These are phyloP conservation scores for Lodderomyces jiufengensis DNA, from an alignment of 1,139 yeast species.

Conservation along the genomic window DNA sequence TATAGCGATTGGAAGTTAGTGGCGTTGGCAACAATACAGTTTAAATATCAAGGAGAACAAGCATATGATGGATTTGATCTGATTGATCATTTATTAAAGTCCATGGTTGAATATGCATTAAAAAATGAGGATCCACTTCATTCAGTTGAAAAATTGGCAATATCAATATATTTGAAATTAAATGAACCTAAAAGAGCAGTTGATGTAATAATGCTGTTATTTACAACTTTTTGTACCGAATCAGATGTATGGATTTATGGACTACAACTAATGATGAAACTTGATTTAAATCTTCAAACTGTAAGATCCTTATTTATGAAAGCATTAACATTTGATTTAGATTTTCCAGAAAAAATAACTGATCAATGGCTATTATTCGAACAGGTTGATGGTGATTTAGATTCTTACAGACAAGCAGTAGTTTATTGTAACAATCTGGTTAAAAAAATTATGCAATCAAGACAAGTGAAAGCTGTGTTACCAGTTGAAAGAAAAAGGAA, in stretches of 20 bases:
- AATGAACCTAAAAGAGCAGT: conserved; percentile 27
- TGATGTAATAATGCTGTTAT: conserved; percentile 23
- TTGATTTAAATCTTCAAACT: conserved; percentile 24
- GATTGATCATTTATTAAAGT: not conserved
- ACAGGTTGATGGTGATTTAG: conserved; percentile 30
- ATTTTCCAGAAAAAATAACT: conserved; percentile 49
- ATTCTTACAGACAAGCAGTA: conserved; percentile 20
- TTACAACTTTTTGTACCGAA: conserved; percentile 26
- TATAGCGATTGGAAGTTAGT: conserved; percentile 38
- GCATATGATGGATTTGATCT: not conserved
- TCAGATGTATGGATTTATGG: conserved; percentile 50
- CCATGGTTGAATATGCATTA: conserved; percentile 21
- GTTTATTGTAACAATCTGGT: conserved; percentile 10
- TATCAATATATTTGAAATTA: conserved; percentile 26
- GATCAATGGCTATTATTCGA: conserved; percentile 46
- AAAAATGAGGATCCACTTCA: conserved; percentile 34
- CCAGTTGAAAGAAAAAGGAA: conserved; percentile 6
- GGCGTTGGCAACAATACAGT: conserved; percentile 26
- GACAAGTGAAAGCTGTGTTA: not conserved
- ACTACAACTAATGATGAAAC: conserved; percentile 17
- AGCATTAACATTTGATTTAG: conserved; percentile 35
- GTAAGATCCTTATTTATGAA: conserved; percentile 26
- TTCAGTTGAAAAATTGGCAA: conserved; percentile 38
- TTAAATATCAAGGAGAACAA: conserved; percentile 13
- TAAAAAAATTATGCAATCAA: not conserved